Percentiles rank a stretch among this genome's conserved stretches.
phyloP scores from a whole-genome alignment of 163 green algal species.

The Chloroidium sp. region DNA sequence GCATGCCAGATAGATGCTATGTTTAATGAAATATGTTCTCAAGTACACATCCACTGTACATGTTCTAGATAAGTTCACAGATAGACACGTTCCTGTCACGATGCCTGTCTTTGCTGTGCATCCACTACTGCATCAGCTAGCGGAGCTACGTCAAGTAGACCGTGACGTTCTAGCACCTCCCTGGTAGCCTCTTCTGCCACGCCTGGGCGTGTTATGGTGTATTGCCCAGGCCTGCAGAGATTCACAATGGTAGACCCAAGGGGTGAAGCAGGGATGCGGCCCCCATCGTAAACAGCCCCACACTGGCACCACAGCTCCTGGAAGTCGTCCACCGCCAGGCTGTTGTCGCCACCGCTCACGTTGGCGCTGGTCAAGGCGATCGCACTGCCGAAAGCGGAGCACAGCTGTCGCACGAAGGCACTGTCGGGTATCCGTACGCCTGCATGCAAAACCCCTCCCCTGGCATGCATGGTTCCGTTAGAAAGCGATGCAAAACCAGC shows the following conservation, averaged over 20 bases:
- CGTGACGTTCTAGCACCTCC: too few relatives aligned
- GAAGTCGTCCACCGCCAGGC: constrained; percentile 30
- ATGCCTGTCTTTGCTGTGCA: too few relatives aligned
- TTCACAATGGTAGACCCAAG: constrained; percentile 63
- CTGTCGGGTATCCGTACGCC: constrained; percentile 55
- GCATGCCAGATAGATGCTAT: too few relatives aligned
- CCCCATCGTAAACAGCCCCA: constrained; percentile 54
- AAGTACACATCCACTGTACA: too few relatives aligned
- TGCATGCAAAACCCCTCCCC: not conserved
- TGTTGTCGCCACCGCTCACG: constrained; percentile 39
- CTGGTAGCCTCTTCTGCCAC: too few relatives aligned
- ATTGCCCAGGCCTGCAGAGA: constrained; percentile 17
- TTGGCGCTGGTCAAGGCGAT: constrained; percentile 71
- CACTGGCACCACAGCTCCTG: constrained; percentile 55
- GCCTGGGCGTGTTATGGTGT: too few relatives aligned
- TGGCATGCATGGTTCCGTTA: not conserved
- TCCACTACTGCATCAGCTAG: too few relatives aligned
- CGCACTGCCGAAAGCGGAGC: constrained; percentile 27
- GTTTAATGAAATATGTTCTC: too few relatives aligned
- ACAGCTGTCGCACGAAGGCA: constrained; percentile 49
- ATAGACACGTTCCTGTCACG: too few relatives aligned
- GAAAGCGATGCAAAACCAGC: not conserved
- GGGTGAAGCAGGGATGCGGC: constrained; percentile 13
- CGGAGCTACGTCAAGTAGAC: too few relatives aligned
- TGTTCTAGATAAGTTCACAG: too few relatives aligned